Conservation (phyloP, 352 stramenopile species). For the Phytophthora vignae region DNA sequence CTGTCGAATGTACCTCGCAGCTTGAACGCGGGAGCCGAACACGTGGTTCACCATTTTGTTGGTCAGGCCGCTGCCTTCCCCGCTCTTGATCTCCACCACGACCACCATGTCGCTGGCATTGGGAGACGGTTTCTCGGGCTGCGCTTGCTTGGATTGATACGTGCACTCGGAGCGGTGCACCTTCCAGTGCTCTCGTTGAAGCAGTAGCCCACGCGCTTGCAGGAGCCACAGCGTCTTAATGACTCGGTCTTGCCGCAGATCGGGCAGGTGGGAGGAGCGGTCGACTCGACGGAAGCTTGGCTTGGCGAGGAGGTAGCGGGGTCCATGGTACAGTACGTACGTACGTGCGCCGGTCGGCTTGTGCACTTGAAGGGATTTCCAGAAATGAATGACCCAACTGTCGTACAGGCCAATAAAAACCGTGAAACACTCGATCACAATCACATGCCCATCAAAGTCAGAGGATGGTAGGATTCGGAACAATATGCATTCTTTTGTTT, state of each 20-base stretch:
- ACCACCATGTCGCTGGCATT: not conserved
- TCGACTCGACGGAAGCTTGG: not conserved
- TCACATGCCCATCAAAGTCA: not conserved
- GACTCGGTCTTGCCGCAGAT: not conserved
- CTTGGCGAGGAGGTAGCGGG: not conserved
- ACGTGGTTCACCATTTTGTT: conserved; percentile 25
- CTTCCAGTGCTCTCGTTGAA: not conserved
- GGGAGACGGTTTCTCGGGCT: not conserved
- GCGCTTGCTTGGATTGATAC: not conserved
- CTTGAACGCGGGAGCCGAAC: conserved; percentile 10
- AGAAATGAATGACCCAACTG: not conserved
- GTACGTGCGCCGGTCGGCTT: not conserved
- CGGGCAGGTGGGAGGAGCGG: not conserved
- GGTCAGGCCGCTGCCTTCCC: conserved; percentile 20
- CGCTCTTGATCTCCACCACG: conserved; percentile 13
- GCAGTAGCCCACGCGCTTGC: not conserved
- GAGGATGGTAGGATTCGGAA: too few species aligned
- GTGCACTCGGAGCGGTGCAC: not conserved
- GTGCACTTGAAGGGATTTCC: not conserved
- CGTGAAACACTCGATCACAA: not conserved
- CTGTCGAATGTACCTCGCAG: conserved; percentile 13
- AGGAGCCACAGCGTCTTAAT: not conserved
- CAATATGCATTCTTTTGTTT: too few species aligned
- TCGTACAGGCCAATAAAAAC: not conserved
- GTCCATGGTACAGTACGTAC: not conserved